Conservation (phyloP, 1,284 basidiomycete genomes). For the Austroboletus rostrupii region DNA sequence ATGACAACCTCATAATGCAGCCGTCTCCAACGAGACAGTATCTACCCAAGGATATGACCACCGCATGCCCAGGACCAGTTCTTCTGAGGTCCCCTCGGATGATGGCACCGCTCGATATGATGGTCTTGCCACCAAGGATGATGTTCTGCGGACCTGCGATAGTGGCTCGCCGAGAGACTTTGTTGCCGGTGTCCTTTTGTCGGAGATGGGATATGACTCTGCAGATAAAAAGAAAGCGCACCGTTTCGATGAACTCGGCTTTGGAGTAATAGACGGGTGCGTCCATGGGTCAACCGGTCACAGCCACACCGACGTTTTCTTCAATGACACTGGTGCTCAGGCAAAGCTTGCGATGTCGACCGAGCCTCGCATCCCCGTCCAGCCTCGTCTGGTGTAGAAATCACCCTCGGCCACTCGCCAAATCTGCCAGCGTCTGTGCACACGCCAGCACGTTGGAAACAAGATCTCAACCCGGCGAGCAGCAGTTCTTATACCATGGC, state of each 20-base stretch:
- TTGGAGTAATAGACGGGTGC: slow-evolving; percentile 71
- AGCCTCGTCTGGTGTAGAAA: not conserved
- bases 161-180: slow-evolving; percentile 89
- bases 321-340: slow-evolving; percentile 13
- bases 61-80: slow-evolving; percentile 82
- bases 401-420: slow-evolving; percentile 7
- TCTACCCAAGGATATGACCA: slow-evolving; percentile 88
- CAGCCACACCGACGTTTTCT: too few species aligned
- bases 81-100: slow-evolving; percentile 86
- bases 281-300: slow-evolving; percentile 61
- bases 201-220: not conserved
- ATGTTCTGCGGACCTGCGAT: slow-evolving; percentile 96
- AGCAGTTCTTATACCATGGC: slow-evolving; percentile 47
- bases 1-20: slow-evolving; percentile 75
- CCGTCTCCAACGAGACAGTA: slow-evolving; percentile 91
- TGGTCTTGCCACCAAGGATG: slow-evolving; percentile 94
- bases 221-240: slow-evolving; percentile 31
- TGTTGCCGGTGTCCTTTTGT: slow-evolving; percentile 77
- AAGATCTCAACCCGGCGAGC: slow-evolving; percentile 2
- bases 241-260: slow-evolving; percentile 79
- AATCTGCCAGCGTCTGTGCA: slow-evolving; percentile 4
- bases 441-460: slow-evolving; percentile 8
- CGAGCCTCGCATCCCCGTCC: slow-evolving; percentile 2
- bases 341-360: slow-evolving; percentile 13
- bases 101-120: slow-evolving; percentile 86